Conservation (phyloP, 805 yeast species). For the Wickerhamiella musiphila region DNA sequence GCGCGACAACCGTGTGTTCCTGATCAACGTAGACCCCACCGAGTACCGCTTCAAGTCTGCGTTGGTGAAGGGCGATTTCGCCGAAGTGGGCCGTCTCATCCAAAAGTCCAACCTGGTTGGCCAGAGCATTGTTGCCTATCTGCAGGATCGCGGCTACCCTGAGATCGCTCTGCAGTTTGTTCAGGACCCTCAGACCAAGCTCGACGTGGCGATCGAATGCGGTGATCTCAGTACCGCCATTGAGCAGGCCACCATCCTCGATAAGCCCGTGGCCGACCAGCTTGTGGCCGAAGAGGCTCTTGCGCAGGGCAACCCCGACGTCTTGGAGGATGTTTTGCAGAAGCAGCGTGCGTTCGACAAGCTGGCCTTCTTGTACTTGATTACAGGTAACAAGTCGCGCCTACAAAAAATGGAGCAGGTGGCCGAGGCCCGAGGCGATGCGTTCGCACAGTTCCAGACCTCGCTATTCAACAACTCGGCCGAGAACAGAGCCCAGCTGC, state of each 20-base stretch:
- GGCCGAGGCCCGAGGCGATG: conserved; percentile 76
- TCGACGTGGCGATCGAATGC: conserved; percentile 88
- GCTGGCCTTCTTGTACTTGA: conserved; percentile 71
- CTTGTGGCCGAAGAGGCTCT: conserved; percentile 73
- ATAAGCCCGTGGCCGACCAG: conserved; percentile 57
- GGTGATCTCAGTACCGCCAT: conserved; percentile 79
- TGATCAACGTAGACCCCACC: conserved; percentile 74
- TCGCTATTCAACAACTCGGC: conserved; percentile 60
- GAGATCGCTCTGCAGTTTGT: conserved; percentile 96
- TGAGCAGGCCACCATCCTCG: conserved; percentile 66
- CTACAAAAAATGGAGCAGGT: conserved; percentile 72
- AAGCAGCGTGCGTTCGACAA: conserved; percentile 74
- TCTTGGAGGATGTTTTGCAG: conserved; percentile 79
- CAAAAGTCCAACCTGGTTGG: conserved; percentile 85
- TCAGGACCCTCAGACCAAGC: conserved; percentile 88
- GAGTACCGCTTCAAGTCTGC: conserved; percentile 95
- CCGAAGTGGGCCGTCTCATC: conserved; percentile 80
- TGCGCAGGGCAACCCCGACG: conserved; percentile 69
- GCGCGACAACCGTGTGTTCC: conserved; percentile 72
- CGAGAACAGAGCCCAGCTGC: conserved; percentile 55
- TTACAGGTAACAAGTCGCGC: conserved; percentile 64
- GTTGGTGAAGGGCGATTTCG: conserved; percentile 71
- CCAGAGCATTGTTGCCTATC: conserved; percentile 86
- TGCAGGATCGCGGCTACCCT: conserved; percentile 90
- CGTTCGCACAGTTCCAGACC: conserved; percentile 65